Evolutionary conservation across 1,284 basidiomycete genomes (phyloP).

Genomic region (Sporisorium iseilematis-ciliati): DNA sequence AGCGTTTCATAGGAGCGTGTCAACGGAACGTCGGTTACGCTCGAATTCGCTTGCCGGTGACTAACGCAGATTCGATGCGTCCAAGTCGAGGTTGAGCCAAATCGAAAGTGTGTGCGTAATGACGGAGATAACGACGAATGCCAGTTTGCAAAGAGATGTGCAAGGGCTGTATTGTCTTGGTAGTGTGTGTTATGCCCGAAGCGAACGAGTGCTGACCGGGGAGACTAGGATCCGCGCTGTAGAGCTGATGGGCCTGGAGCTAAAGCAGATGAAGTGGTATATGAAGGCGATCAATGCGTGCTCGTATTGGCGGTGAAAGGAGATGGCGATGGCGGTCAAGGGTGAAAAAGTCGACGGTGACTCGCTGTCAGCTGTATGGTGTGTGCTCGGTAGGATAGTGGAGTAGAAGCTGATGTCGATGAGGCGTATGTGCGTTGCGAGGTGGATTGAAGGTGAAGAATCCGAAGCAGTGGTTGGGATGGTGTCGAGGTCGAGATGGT

Average conservation of each 20-base stretch:
- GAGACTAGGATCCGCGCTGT: not conserved
- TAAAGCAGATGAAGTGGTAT: slow-evolving; percentile 4
- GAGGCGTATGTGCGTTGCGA: slow-evolving; percentile 2
- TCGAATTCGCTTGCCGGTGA: slow-evolving; percentile 9
- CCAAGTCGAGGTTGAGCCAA: not conserved
- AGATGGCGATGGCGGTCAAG: not conserved
- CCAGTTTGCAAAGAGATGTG: too few species aligned
- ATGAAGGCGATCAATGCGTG: not conserved
- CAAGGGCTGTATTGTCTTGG: not conserved
- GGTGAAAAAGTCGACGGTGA: not conserved
- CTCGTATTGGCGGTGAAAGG: not conserved
- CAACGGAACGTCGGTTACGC: not conserved
- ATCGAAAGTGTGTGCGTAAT: not conserved
- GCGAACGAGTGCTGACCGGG: too few species aligned
- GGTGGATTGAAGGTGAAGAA: not conserved
- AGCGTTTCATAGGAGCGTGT: slow-evolving; percentile 13
- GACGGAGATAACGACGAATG: not conserved
- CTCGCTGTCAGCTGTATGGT: not conserved
- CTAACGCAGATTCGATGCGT: not conserved
- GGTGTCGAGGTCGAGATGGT: not conserved
- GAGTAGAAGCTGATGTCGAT: slow-evolving; percentile 1
- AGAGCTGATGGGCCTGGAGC: not conserved
- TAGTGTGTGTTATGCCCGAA: not conserved
- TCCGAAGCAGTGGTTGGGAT: not conserved
- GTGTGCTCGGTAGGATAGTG: not conserved